Evolutionary conservation across 345 rosid species (phyloP), one percentile per base, ranked within the genome.

Genomic region (Gossypium raimondii): DNA sequence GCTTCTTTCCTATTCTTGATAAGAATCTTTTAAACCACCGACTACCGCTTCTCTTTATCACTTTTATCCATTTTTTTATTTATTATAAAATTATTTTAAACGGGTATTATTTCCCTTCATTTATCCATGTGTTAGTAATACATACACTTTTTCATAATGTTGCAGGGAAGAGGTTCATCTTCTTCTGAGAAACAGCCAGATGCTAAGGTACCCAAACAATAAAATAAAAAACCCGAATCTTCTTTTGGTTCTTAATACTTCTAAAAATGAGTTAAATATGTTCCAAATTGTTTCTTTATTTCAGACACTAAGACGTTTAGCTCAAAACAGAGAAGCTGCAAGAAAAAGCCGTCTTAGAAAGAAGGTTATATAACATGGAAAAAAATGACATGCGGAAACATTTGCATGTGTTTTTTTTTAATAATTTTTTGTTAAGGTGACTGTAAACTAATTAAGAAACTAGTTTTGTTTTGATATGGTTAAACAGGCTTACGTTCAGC

Each of bases 271-370:
- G 24, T 50, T 75, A 53, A 14, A 47, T 12, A 12, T 74, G 20
- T 51, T 56, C 67, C 34, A 27, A 38, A 8, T 13, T 74, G 27
- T 24, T 60, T 60, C 3, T 59, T 12, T 61, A 50, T 70, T 77
- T 75, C 90, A 95, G 99, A 91, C 97, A 77, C 72, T 90, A 72
- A 93, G 99, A 87, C 96, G 99, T 70, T 88, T 95, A 74, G 99
- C 99, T 76, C 99, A 95, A 79, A 95, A 95, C 88, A 91, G 99
- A 87, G 99, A 95, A 89, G 99, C 99, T 82, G 99, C 99, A 70
- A 91, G 88, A 72, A 95, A 95, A 84, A 95, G 99, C 77, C 94
- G 99, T 67, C 88, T 95, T 16, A 90, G 99, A 76, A 95, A 95
- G 86, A 95, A 95, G 93, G 99, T 67, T 13, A 11, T 88, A 1